Base-by-base conservation (phyloP, 2,329 filamentous ascomycete genomes). In the Lasiodiplodia theobromae region DNA sequence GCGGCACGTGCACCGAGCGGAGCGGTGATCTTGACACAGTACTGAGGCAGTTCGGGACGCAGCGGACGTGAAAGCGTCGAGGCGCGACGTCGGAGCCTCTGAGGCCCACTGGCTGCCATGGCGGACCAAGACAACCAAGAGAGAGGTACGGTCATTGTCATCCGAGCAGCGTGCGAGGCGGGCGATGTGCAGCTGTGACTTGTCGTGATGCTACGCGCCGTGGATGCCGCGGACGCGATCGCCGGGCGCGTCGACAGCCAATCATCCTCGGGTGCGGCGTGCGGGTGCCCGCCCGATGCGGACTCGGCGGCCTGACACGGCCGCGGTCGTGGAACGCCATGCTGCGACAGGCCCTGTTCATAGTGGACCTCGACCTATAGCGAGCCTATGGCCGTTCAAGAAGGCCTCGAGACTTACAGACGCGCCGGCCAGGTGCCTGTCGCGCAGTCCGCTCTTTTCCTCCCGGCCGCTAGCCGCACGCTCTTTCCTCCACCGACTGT, bases 271-370 rank as follows among this genome's bases (percentile, higher is more conserved):
- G 38, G n/a, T 62, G 57, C 40, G 38, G 57, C 23, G 8, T 38
- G 23, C 37, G 38, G 34, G 25, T 34, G 31, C 31, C 31, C 31
- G 31, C 31, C 31, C 31, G 31, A 34, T 37, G 44, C 60, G 40
- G 8, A 3, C 25, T 49, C 64, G 52, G 64, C 64, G 28, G 65
- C 53, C 65, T 67, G 65, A 67, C 37, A 67, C 65, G 65, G 53
- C 54, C 56, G 44, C 54, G 56, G 65, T 67, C 65, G 65, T 67
- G 65, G 53, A 67, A 67, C 65, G 65, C 65, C 53, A 51, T 58
- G 65, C 65, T 67, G 65, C 56, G 65, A 67, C 65, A 67, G 65
- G 60, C 40, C 65, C 65, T 51, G 18, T 25, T 16, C 6, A 60
- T 60, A 56, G 54, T 51, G 40, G 40, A 54, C 14, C 65, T 52